phyloP scores from a whole-genome alignment of 192 early-diverging fungal genomes.

The Linnemannia elongata region DNA sequence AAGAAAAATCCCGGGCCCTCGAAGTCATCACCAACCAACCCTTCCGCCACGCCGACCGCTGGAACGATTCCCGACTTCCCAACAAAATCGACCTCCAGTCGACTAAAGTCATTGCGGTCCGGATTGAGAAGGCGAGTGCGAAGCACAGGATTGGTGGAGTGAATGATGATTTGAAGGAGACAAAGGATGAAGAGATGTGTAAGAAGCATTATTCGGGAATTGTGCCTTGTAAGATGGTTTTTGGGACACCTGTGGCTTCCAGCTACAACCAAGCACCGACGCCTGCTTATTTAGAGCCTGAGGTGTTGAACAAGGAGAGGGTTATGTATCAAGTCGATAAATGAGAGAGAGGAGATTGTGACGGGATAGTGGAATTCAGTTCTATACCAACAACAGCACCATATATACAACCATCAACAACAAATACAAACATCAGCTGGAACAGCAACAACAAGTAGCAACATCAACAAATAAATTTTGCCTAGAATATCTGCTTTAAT shows the following conservation, averaged over 20 bases:
- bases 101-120: conserved; percentile 51
- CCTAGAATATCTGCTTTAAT: no score
- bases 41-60: conserved; percentile 58
- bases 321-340: neutral
- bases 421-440: neutral
- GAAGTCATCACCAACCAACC: conserved; percentile 62
- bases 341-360: neutral
- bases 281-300: conserved; percentile 38
- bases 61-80: conserved; percentile 54
- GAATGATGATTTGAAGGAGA: conserved; percentile 39
- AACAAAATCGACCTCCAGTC: conserved; percentile 45
- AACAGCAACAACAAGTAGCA: neutral
- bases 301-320: conserved; percentile 37
- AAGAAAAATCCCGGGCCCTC: conserved; percentile 59
- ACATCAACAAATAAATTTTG: neutral
- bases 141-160: conserved; percentile 26
- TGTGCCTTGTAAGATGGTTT: conserved; percentile 35
- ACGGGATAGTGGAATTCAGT: neutral
- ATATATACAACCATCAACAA: neutral
- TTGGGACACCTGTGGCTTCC: conserved; percentile 31
- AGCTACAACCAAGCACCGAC: conserved; percentile 14
- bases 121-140: conserved; percentile 38
- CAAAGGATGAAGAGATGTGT: conserved; percentile 29
- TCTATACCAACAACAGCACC: neutral
- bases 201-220: conserved; percentile 43